Evolutionary conservation across 2,329 filamentous ascomycete genomes (phyloP).

Genomic region (Hypoxylon sp.): DNA sequence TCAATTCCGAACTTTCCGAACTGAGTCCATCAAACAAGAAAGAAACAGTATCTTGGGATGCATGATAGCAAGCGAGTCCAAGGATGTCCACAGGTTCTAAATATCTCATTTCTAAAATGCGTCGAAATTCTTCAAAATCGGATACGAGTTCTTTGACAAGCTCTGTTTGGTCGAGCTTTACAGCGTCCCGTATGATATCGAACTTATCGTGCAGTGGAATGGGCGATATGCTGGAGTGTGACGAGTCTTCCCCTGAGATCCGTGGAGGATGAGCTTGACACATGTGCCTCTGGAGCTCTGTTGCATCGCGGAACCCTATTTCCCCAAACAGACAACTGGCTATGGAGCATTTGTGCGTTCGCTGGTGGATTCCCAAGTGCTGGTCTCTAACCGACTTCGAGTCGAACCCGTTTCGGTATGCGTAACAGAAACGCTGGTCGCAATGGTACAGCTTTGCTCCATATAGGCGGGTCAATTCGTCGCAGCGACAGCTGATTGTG

Average conservation of each 20-base stretch:
- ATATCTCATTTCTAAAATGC: no score
- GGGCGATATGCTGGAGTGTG: background rate
- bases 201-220: background rate
- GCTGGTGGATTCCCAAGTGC: constrained; percentile 22
- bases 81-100: no score
- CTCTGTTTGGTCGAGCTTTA: constrained; percentile 14
- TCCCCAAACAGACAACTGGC: constrained; percentile 24
- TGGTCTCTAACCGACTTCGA: constrained; percentile 3
- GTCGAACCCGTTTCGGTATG: constrained; percentile 23
- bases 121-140: no score
- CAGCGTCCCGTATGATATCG: background rate
- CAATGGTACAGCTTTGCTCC: constrained; percentile 26
- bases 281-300: constrained; percentile 18
- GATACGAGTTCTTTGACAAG: background rate
- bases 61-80: no score
- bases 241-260: background rate
- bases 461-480: constrained; percentile 14
- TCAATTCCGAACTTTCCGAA: no score
- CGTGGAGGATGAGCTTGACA: constrained; percentile 3
- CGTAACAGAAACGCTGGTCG: constrained; percentile 30
- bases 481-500: constrained; percentile 6
- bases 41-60: constrained; percentile 8
- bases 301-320: constrained; percentile 18
- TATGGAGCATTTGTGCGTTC: constrained; percentile 22
- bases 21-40: background rate